These are phyloP conservation scores for Coemansia sp. DNA, from an alignment of 192 early-diverging fungal genomes.

Conservation along the genomic window DNA sequence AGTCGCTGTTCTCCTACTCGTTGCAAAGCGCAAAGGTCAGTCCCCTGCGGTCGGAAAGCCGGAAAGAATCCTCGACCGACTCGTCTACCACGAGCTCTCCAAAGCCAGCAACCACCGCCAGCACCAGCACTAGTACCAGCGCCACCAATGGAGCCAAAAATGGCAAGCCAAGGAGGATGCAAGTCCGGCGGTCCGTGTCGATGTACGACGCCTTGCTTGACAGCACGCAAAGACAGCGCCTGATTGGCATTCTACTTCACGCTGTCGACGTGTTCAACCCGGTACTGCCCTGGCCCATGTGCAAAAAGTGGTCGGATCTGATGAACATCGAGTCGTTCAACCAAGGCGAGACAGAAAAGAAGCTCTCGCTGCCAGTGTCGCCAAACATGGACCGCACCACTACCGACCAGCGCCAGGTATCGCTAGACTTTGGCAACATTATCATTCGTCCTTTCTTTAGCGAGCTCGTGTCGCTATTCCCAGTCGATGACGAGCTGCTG, in stretches of 20 bases:
- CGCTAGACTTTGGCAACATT: conserved; percentile 82
- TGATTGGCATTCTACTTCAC: conserved; percentile 77
- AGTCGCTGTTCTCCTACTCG: conserved; percentile 11
- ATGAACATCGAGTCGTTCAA: conserved; percentile 85
- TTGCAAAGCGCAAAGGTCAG: conserved; percentile 13
- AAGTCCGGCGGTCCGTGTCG: conserved; percentile 45
- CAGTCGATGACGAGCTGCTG: conserved; percentile 65
- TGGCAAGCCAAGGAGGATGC: conserved; percentile 25
- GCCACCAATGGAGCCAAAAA: neutral
- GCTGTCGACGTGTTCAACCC: conserved; percentile 91
- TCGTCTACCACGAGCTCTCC: neutral
- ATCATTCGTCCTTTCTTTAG: conserved; percentile 88
- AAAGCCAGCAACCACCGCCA: neutral
- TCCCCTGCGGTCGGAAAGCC: neutral
- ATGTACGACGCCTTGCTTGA: conserved; percentile 54
- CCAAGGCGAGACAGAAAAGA: conserved; percentile 86
- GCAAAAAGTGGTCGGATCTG: conserved; percentile 87
- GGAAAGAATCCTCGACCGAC: neutral
- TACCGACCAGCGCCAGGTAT: conserved; percentile 72
- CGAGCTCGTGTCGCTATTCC: conserved; percentile 77
- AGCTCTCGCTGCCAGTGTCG: conserved; percentile 72
- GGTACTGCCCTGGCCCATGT: conserved; percentile 79
- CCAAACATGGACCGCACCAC: conserved; percentile 88
- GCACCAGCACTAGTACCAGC: neutral
- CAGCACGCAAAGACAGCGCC: conserved; percentile 63